Evolutionary conservation across 768 basidiomycete species (phyloP).

Genomic region (Cytidiella melzeri): DNA sequence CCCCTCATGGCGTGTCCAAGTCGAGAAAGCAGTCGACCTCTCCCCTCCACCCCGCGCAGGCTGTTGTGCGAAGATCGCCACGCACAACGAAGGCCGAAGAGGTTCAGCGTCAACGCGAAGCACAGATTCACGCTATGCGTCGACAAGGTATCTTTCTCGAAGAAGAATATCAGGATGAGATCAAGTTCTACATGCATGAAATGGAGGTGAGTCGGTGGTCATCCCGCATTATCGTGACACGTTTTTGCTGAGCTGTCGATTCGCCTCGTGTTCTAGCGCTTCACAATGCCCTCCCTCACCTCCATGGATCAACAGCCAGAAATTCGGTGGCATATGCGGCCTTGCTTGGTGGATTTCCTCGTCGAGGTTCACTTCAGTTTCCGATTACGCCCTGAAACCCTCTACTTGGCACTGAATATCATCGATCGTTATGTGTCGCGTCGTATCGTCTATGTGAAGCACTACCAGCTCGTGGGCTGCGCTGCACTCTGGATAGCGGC

Average conservation of each 20-base stretch:
- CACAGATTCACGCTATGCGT: constrained; percentile 62
- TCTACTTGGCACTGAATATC: constrained; percentile 98
- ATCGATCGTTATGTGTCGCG: constrained; percentile 99
- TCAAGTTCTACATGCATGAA: constrained; percentile 89
- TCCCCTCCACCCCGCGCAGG: constrained; percentile 39
- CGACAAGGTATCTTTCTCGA: constrained; percentile 77
- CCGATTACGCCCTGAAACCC: constrained; percentile 94
- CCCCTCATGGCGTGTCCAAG: constrained; percentile 73
- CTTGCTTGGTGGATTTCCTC: constrained; percentile 96
- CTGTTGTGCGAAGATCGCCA: constrained; percentile 57
- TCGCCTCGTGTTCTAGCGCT: constrained; percentile 41
- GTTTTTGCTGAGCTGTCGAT: neutral
- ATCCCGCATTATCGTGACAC: neutral
- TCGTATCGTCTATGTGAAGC: constrained; percentile 97
- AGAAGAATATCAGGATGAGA: constrained; percentile 94
- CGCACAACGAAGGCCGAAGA: constrained; percentile 54
- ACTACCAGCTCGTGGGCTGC: constrained; percentile 98
- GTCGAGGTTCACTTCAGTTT: constrained; percentile 98
- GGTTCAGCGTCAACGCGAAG: constrained; percentile 64
- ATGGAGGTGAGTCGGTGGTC: constrained; percentile 85
- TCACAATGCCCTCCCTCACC: constrained; percentile 85
- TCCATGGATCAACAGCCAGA: constrained; percentile 99
- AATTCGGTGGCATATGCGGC: constrained; percentile 99
- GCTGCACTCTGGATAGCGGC: constrained; percentile 98
- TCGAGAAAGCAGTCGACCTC: constrained; percentile 38